Evolutionary conservation across 495 filamentous ascomycete species (phyloP).

Genomic region (Aspergillus hancockii): DNA sequence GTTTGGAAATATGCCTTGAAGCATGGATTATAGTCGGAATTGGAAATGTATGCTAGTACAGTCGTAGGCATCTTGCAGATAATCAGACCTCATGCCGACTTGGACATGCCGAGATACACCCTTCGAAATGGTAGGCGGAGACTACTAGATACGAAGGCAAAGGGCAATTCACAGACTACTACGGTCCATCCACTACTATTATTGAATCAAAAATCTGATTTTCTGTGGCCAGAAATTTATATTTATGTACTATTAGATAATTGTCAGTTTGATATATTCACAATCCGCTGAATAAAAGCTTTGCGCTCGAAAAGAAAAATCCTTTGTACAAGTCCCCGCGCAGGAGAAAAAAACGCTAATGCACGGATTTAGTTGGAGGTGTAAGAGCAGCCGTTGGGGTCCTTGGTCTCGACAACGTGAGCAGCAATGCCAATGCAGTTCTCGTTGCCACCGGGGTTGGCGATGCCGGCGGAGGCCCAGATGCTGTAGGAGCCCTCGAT

Average conservation of each 20-base stretch:
- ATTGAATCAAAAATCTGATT: no score
- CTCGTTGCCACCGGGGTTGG: slow-evolving; percentile 45
- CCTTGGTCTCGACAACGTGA: slow-evolving; percentile 30
- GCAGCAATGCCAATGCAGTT: slow-evolving; percentile 45
- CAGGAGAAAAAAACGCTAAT: background rate
- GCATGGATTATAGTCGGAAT: no score
- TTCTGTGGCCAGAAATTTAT: background rate
- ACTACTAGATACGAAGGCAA: no score
- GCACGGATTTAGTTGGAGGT: slow-evolving; percentile 38
- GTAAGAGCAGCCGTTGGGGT: slow-evolving; percentile 56
- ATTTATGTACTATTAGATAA: background rate
- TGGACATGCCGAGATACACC: no score
- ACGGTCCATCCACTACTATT: no score
- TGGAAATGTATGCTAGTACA: no score
- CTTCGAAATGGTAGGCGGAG: no score
- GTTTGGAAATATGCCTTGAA: no score
- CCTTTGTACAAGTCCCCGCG: background rate
- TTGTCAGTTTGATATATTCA: background rate
- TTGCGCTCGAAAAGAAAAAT: background rate
- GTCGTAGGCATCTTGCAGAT: no score
- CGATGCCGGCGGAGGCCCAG: slow-evolving; percentile 43
- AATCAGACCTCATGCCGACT: no score
- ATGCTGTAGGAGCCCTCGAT: slow-evolving; percentile 50
- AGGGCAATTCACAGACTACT: no score
- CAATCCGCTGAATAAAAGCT: background rate